Evolutionary conservation across 2,329 filamentous ascomycete species (phyloP), one percentile per base, ranked within the genome.

Genomic region (Penicillium fuscoglaucum): DNA sequence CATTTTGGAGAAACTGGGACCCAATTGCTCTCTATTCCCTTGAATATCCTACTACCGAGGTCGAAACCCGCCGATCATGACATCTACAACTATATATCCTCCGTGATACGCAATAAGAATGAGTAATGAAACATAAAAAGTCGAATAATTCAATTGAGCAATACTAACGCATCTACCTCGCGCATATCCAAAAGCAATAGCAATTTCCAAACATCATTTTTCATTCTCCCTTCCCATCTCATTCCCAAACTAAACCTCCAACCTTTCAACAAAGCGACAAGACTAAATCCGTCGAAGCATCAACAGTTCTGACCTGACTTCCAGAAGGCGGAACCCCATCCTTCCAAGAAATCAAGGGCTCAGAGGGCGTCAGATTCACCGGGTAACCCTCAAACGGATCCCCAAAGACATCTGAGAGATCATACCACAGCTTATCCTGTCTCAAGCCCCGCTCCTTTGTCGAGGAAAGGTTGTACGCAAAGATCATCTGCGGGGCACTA

Each of bases 341-440:
- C 35, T 52, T 39, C 74, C 74, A 77, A 17, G 47, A 46, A 54
- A 75, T 72, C 17, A 44, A 28, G 15, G 56, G 59, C 8, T 67
- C 65, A 12, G 68, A 58, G 7, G 69, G 68, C 6, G 49, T 6
- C 37, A 75, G 33, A 12, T 26, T 53, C 15, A 76, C 69, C 1
- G 49, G 35, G 13, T 64, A 50, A 13, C 73, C 73, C 9, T 57
- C 55, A 60, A 79, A 79, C 5, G 78, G 73, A 61, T 79, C 74
- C 9, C 78, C 78, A 66, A 76, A 75, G 19, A 79, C 75, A 70
- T 79, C 76, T 4, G 73, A 75, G 41, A 80, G 64, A 64, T 78
- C 76, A 59, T 79, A 80, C 68, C 75, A 78, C 48, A 79, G 69
- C 39, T 62, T 56, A 1, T 57, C 35, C 0, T 49, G 50, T 7